These are phyloP conservation scores for Rickenella mellea DNA, from an alignment of 768 basidiomycete genomes.

Conservation along the genomic window DNA sequence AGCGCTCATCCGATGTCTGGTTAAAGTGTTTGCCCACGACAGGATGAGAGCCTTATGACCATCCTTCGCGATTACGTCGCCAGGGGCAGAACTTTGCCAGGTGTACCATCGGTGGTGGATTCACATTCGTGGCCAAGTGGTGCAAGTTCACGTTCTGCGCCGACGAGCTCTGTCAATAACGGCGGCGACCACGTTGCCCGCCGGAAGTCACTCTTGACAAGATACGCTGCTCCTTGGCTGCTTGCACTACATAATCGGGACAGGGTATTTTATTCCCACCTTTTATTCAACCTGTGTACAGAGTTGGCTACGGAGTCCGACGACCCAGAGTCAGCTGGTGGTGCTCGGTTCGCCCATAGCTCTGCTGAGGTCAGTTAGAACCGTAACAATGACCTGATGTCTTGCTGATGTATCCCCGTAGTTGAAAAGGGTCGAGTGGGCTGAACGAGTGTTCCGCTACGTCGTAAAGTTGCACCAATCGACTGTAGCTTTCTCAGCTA, in stretches of 20 bases:
- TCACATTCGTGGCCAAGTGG: constrained; percentile 46
- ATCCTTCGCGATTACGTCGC: constrained; percentile 64
- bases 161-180: constrained; percentile 37
- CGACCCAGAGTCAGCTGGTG: constrained; percentile 6
- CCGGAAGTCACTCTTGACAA: constrained; percentile 40
- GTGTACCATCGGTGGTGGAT: constrained; percentile 41
- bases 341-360: neutral
- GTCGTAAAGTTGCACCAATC: neutral
- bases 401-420: neutral
- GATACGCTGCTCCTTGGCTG: constrained; percentile 62
- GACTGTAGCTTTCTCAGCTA: neutral
- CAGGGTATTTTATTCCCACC: constrained; percentile 36
- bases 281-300: constrained; percentile 43
- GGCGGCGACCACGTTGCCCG: constrained; percentile 65
- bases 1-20: neutral
- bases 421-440: neutral
- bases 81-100: constrained; percentile 48
- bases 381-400: too few relatives aligned
- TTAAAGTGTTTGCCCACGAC: constrained; percentile 1
- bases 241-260: constrained; percentile 58
- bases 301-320: constrained; percentile 38
- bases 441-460: neutral
- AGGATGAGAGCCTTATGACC: constrained; percentile 61
- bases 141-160: constrained; percentile 19
- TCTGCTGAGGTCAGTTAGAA: neutral